Conservation (phyloP, 2,329 filamentous ascomycete genomes). For the Rhinocladiella similis region DNA sequence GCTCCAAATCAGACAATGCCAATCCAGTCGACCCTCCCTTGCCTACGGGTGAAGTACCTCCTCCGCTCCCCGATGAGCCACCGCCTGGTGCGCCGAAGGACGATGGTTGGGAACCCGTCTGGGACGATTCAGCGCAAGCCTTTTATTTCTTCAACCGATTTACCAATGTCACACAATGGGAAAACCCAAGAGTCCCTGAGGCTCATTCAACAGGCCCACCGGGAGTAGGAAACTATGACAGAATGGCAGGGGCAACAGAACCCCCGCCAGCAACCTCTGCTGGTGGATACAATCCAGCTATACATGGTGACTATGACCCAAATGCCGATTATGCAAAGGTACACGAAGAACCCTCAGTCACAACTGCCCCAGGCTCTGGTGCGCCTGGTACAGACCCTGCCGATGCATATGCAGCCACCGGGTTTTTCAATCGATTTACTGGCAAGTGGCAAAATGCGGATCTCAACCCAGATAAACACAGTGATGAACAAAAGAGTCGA, state of each 20-base stretch:
- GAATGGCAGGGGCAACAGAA: conserved; percentile 37
- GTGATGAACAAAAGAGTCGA: conserved; percentile 81
- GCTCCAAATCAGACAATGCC: conserved; percentile 4
- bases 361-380: conserved; percentile 34
- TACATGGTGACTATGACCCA: conserved; percentile 95
- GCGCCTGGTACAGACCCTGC: conserved; percentile 42
- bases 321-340: conserved; percentile 87
- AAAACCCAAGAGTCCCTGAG: conserved; percentile 74
- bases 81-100: conserved; percentile 49
- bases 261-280: conserved; percentile 37
- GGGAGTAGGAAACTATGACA: conserved; percentile 32
- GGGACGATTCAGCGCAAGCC: conserved; percentile 66
- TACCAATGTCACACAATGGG: conserved; percentile 75
- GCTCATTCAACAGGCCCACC: conserved; percentile 33
- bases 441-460: conserved; percentile 74
- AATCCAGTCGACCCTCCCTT: conserved; percentile 36
- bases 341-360: conserved; percentile 38
- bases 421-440: conserved; percentile 87
- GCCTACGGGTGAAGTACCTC: conserved; percentile 45
- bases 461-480: conserved; percentile 72
- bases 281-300: conserved; percentile 89
- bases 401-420: conserved; percentile 64
- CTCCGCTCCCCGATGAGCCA: conserved; percentile 55
- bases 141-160: conserved; percentile 87
- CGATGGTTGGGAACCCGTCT: conserved; percentile 78